These are phyloP conservation scores for Globisporangium sylvaticum DNA, from an alignment of 352 stramenopile genomes.

Conservation along the genomic window DNA sequence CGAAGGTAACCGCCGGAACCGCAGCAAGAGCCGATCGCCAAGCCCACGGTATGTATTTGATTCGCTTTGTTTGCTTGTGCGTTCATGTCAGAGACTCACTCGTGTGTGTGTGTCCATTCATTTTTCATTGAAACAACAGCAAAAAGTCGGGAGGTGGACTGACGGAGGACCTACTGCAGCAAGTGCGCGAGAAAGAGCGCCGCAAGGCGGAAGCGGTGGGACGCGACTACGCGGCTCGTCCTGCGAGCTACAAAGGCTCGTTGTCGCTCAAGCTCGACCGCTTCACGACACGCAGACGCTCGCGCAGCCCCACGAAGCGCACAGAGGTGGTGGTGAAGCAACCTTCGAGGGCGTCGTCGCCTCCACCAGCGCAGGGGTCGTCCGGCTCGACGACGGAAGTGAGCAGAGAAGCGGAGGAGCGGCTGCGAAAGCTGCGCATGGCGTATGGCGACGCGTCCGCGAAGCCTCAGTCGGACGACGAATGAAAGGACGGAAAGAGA, in stretches of 20 bases:
- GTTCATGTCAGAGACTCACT: not conserved
- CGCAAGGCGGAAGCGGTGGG: slow-evolving; percentile 87
- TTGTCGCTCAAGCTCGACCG: slow-evolving; percentile 89
- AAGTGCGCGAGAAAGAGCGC: slow-evolving; percentile 90
- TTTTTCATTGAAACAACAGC: not conserved
- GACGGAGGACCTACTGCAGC: slow-evolving; percentile 84
- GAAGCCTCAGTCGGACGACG: slow-evolving; percentile 21
- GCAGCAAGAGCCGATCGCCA: slow-evolving; percentile 18
- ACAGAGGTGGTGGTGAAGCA: slow-evolving; percentile 44
- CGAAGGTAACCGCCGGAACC: slow-evolving; percentile 12
- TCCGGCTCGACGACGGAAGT: slow-evolving; percentile 4
- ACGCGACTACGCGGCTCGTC: slow-evolving; percentile 88
- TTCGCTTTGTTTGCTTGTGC: not conserved
- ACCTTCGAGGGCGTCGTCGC: slow-evolving; percentile 15
- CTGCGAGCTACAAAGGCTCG: slow-evolving; percentile 90
- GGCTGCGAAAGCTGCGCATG: slow-evolving; percentile 63
- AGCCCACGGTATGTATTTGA: slow-evolving; percentile 12
- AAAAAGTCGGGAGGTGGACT: slow-evolving; percentile 17
- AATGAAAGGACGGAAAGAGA: not conserved
- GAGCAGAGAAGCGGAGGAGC: slow-evolving; percentile 50
- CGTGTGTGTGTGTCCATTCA: slow-evolving; percentile 3
- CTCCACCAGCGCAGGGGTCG: not conserved
- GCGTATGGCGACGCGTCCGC: slow-evolving; percentile 81
- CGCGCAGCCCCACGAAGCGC: slow-evolving; percentile 62
- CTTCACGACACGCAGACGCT: slow-evolving; percentile 73